A percentile compares a stretch with the other conserved stretches of the same genome.
Evolutionary conservation across 148 eudicot species (phyloP).

Genomic region (Chenopodium album): DNA sequence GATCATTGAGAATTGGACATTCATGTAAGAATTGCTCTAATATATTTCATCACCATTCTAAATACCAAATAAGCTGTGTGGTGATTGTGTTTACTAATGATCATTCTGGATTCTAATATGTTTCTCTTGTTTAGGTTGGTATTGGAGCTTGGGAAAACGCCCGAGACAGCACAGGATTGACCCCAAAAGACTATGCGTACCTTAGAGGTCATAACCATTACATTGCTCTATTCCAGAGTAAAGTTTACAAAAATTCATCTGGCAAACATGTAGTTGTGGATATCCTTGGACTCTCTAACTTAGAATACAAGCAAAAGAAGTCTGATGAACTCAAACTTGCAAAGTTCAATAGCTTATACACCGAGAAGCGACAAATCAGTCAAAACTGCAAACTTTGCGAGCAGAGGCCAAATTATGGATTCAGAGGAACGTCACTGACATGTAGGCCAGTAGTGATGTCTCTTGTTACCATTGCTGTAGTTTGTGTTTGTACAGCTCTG

Average conservation of each 20-base stretch:
- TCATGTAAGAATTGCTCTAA: neutral
- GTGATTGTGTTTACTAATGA: neutral
- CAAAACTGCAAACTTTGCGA: slow-evolving; percentile 55
- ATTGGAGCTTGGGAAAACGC: slow-evolving; percentile 75
- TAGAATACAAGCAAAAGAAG: slow-evolving; percentile 38
- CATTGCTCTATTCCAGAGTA: slow-evolving; percentile 52
- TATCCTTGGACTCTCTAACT: slow-evolving; percentile 38
- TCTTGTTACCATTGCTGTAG: slow-evolving; percentile 81
- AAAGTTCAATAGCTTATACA: slow-evolving; percentile 44
- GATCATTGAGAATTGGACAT: neutral
- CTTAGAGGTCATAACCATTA: slow-evolving; percentile 65
- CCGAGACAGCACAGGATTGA: slow-evolving; percentile 68
- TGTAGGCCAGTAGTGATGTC: slow-evolving; percentile 81
- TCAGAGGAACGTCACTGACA: slow-evolving; percentile 38
- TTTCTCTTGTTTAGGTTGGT: slow-evolving; percentile 59
- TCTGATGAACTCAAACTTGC: slow-evolving; percentile 21
- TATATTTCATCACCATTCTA: neutral
- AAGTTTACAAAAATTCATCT: slow-evolving; percentile 42
- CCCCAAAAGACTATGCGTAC: slow-evolving; percentile 79
- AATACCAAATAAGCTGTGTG: neutral
- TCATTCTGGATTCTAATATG: slow-evolving; percentile 1
- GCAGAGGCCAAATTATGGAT: slow-evolving; percentile 40
- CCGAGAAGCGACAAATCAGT: slow-evolving; percentile 33
- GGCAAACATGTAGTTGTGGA: slow-evolving; percentile 64
- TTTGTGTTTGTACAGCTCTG: slow-evolving; percentile 86